phyloP scores from a whole-genome alignment of 768 basidiomycete species.

The Amanita brunnescens region DNA sequence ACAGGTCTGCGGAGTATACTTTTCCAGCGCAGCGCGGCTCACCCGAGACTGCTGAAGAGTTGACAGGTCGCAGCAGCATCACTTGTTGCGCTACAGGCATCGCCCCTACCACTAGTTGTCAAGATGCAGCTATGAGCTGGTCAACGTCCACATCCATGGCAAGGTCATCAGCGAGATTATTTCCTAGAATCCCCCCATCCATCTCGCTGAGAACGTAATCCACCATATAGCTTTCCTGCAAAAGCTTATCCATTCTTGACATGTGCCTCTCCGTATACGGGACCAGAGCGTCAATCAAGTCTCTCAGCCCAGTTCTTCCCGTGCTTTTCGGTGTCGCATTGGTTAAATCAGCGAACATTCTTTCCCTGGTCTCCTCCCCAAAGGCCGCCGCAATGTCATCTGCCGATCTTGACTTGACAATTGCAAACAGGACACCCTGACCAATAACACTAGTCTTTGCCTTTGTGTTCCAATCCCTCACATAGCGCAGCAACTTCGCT shows the following conservation, averaged over 20 bases:
- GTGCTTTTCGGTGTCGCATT: slow-evolving; percentile 12
- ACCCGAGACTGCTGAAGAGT: no score
- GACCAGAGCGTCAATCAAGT: slow-evolving; percentile 77
- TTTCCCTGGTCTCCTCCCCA: slow-evolving; percentile 28
- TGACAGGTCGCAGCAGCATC: no score
- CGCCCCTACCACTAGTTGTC: no score
- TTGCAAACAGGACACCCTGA: slow-evolving; percentile 72
- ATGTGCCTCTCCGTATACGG: slow-evolving; percentile 96
- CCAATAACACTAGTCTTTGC: slow-evolving; percentile 82
- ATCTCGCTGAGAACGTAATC: slow-evolving; percentile 86
- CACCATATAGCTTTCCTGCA: slow-evolving; percentile 94
- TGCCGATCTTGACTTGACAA: slow-evolving; percentile 68
- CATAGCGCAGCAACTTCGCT: slow-evolving; percentile 69
- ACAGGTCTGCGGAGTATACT: no score
- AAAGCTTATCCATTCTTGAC: slow-evolving; percentile 69
- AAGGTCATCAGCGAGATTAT: slow-evolving; percentile 32
- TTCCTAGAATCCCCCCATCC: slow-evolving; percentile 69
- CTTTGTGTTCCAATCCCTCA: slow-evolving; percentile 92
- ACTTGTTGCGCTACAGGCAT: neutral
- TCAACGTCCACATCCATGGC: slow-evolving; percentile 33
- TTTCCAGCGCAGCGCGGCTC: no score
- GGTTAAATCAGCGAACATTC: slow-evolving; percentile 19
- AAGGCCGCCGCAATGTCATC: slow-evolving; percentile 72
- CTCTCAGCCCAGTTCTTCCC: slow-evolving; percentile 42
- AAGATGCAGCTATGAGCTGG: neutral